phyloP scores from a whole-genome alignment of 352 stramenopile species.

The Phytopythium helicoides region DNA sequence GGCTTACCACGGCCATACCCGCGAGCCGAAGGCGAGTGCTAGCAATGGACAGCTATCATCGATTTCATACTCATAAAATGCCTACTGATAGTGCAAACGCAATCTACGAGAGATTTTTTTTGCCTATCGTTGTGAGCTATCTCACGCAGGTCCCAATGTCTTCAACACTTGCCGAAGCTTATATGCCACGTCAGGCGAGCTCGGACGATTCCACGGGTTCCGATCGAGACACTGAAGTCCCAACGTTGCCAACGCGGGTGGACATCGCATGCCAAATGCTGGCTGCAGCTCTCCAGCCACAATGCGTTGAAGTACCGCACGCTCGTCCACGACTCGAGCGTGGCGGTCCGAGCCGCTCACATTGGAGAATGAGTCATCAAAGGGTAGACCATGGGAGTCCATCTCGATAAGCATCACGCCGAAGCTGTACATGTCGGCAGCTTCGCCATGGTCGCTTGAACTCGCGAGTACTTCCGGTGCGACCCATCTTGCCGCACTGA shows the following conservation, averaged over 20 bases:
- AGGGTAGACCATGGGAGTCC: slow-evolving; percentile 4
- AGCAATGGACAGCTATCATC: too few species aligned
- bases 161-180: not conserved
- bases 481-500: not conserved
- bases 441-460: slow-evolving; percentile 7
- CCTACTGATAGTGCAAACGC: too few species aligned
- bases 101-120: too few species aligned
- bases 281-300: slow-evolving; percentile 7
- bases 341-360: slow-evolving; percentile 20
- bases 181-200: not conserved
- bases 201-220: slow-evolving; percentile 34
- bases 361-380: slow-evolving; percentile 15
- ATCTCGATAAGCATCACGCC: slow-evolving; percentile 6
- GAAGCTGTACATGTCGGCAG: slow-evolving; percentile 10
- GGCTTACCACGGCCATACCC: too few species aligned
- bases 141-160: not conserved
- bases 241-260: slow-evolving; percentile 25
- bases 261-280: slow-evolving; percentile 34
- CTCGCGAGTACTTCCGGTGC: slow-evolving; percentile 13
- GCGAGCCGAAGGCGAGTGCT: too few species aligned
- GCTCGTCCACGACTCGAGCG: not conserved
- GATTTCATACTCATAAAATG: too few species aligned
- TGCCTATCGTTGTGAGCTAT: too few species aligned
- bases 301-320: slow-evolving; percentile 1
- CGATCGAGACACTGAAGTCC: slow-evolving; percentile 34